Base-by-base conservation (phyloP, 805 yeast species). In the Ogataea sp. region DNA sequence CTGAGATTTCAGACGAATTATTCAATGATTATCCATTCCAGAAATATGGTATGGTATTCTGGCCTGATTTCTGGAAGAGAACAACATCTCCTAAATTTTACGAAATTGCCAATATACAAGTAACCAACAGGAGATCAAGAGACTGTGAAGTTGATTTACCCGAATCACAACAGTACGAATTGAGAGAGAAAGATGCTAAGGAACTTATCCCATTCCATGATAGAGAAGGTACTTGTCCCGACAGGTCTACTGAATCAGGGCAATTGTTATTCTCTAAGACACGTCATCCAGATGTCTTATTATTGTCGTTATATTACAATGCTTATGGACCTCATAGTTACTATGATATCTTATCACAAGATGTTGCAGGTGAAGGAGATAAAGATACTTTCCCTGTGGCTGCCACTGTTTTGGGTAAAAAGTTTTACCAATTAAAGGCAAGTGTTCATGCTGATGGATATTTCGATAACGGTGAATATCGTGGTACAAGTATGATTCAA, bases 1-100 rank as follows among this genome's bases (percentile, higher is more conserved):
- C 33, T 25, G 60, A 59, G 33, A 56, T 65, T 9, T 77, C 78
- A 0, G 78, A 71, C 46, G 50, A 56, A 10, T 52, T 83, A 10
- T 81, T 86, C 52, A 56, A 59, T 2, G 50, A 65, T 7, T 75
- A 77, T 37, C 81, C 86, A 1, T 85, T 73, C 57, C 44, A 44
- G 4, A 52, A 65, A 5, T 58, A 64, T 36, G 79, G 83, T 36
- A 53, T 76, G 49, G 61, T 79, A 11, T 49, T 75, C 25, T 74
- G 80, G 80, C 80, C 80, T 2, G 80, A 74, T 50, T 74, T 71
- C 48, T 74, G 80, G 80, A 66, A 66, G 45, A 59, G 80, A 34
- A 70, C 74, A 11, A 73, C 79, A 0, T 68, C 72, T 23, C 79
- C 80, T 3, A 51, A 52, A 27, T 74, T 64, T 49, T 74, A 71